These are phyloP conservation scores for Anthracocystis setariae DNA, from an alignment of 1,284 basidiomycete genomes.

Conservation along the genomic window DNA sequence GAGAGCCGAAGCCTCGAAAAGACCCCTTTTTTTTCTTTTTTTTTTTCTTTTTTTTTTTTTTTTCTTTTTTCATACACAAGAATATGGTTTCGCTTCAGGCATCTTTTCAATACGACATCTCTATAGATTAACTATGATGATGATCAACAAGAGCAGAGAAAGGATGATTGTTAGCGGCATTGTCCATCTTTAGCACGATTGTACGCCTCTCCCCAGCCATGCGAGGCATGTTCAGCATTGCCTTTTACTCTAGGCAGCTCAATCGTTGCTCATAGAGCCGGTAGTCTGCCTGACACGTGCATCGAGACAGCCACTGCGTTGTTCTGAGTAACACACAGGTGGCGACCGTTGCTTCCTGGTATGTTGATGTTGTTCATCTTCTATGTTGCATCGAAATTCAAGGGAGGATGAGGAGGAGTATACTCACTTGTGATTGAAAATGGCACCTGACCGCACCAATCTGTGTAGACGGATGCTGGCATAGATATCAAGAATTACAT, in stretches of 20 bases:
- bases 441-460: background rate
- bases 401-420: background rate
- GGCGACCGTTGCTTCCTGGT: constrained; percentile 24
- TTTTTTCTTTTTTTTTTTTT: too few relatives aligned
- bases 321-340: background rate
- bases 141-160: too few relatives aligned
- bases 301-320: constrained; percentile 3
- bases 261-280: background rate
- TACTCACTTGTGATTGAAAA: constrained; percentile 21
- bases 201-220: background rate
- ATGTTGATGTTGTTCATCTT: constrained; percentile 1
- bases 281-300: constrained; percentile 28
- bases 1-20: constrained; percentile 12
- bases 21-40: too few relatives aligned
- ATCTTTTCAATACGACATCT: too few relatives aligned
- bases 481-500: background rate
- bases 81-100: background rate
- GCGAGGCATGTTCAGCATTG: constrained; percentile 34
- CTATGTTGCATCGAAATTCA: background rate
- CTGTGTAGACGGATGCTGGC: background rate
- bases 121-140: too few relatives aligned
- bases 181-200: background rate
- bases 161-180: too few relatives aligned
- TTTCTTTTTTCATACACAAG: too few relatives aligned
- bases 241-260: constrained; percentile 44